phyloP scores from a whole-genome alignment of 192 early-diverging fungal species.

The Umbelopsis sp. region DNA sequence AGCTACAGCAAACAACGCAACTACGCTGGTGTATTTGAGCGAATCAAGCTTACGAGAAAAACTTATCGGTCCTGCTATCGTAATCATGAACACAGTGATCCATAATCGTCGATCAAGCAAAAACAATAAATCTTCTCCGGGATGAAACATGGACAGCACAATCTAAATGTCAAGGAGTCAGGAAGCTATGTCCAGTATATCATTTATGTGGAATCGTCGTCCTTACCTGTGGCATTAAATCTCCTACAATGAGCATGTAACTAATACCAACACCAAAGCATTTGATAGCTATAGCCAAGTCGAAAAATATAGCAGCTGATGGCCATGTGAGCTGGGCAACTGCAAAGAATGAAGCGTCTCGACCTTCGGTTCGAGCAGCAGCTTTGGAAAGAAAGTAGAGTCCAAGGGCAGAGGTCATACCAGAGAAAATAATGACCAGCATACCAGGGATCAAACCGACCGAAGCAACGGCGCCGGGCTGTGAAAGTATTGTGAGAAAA shows the following conservation, averaged over 20 bases:
- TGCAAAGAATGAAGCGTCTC: conserved; percentile 89
- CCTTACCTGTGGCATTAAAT: conserved; percentile 82
- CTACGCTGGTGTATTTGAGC: conserved; percentile 83
- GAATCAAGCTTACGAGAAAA: conserved; percentile 88
- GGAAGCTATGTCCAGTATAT: neutral
- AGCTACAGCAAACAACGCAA: conserved; percentile 83
- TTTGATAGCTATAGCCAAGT: conserved; percentile 96
- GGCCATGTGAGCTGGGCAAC: conserved; percentile 92
- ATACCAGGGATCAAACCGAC: conserved; percentile 85
- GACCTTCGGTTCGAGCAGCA: conserved; percentile 75
- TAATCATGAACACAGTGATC: conserved; percentile 78
- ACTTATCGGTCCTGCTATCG: conserved; percentile 69
- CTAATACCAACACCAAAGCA: conserved; percentile 97
- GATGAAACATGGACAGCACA: conserved; percentile 15
- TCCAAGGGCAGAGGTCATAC: conserved; percentile 74
- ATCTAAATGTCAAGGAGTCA: conserved; percentile 7
- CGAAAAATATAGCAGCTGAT: conserved; percentile 84
- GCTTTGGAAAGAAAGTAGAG: conserved; percentile 80
- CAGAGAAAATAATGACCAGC: conserved; percentile 80
- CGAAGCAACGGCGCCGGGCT: conserved; percentile 84
- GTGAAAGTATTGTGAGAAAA: conserved; percentile 9
- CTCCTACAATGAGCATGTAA: conserved; percentile 95
- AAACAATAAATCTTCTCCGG: conserved; percentile 25
- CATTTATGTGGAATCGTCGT: neutral
- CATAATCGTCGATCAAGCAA: conserved; percentile 75